Conservation (phyloP, 2,329 filamentous ascomycete genomes). For the Botrytis porri region DNA sequence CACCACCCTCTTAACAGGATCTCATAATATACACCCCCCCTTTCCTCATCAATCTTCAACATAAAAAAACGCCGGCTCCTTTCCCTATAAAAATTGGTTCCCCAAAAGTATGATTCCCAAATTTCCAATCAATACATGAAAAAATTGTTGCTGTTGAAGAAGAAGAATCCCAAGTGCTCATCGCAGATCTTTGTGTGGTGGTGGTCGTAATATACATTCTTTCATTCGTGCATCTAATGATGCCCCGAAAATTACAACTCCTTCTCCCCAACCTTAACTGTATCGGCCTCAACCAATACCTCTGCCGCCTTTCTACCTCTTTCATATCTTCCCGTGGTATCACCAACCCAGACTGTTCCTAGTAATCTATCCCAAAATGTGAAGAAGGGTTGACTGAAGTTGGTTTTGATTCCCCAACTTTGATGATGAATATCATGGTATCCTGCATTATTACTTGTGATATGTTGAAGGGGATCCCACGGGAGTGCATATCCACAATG, state of each 20-base stretch:
- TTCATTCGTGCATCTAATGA: neutral
- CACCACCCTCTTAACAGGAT: neutral
- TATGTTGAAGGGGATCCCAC: conserved; percentile 87
- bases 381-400: conserved; percentile 89
- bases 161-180: neutral
- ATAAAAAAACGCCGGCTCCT: conserved; percentile 8
- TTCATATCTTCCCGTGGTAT: conserved; percentile 34
- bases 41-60: neutral
- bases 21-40: neutral
- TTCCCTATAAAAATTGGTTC: neutral
- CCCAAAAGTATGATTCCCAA: conserved; percentile 6
- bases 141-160: neutral
- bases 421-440: conserved; percentile 99
- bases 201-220: conserved; percentile 15
- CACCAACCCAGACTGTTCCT: conserved; percentile 53
- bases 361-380: conserved; percentile 89
- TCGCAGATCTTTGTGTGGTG: neutral
- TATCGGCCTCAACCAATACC: conserved; percentile 33
- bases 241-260: neutral
- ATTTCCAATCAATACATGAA: conserved; percentile 18
- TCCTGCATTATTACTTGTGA: conserved; percentile 91
- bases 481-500: conserved; percentile 96
- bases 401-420: conserved; percentile 97
- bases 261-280: conserved; percentile 17
- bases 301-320: conserved; percentile 35